Evolutionary conservation across 2,329 filamentous ascomycete species (phyloP), one percentile per base, ranked within the genome.

Genomic region (Alternaria sp.): DNA sequence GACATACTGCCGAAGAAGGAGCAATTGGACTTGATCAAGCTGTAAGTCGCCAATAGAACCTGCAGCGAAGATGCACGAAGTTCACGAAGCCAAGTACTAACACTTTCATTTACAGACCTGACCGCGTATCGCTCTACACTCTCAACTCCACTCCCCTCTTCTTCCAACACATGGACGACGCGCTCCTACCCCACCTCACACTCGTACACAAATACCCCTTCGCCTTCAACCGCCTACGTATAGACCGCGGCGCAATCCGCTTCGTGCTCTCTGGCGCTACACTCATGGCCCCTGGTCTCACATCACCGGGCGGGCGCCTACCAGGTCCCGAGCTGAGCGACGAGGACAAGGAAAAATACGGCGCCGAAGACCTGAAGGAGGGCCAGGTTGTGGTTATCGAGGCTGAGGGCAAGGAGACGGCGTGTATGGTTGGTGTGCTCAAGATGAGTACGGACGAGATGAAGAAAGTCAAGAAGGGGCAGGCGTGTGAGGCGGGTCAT

Each of bases 1-100:
- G 92, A 96, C 78, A 89, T 98, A 72, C 85, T 99, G 68, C 95
- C 95, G 51, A 98, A 98, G 82, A 99, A 98, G 80, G 88, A 91
- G 60, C 92, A 95, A 64, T 84, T 98, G 54, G 91, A 94, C 80
- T 88, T 92, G 68, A 89, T 98, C 81, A 98, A 98, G 83, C 88
- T 97, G 83, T 89, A 78, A 58, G 76, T 75, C 9, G 14, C 32
- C 8, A 30, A 11, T 11, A 4, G 11, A 30, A 30, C 9, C 11
- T 30, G 28, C 11, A 30, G 11, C 28, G 3, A 30, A 12, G 28
- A 12, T 12, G 28, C 11, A 12, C 11, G 2, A 30, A 30, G 28
- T 30, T 30, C 28, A 30, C 28, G 9, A 30, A 30, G 28, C 28
- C 34, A 38, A 8, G 34, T 22, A 42, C 64, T 67, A 66, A 67